Conservation (phyloP, 2,329 filamentous ascomycete species). For the Lachnellula arida region DNA sequence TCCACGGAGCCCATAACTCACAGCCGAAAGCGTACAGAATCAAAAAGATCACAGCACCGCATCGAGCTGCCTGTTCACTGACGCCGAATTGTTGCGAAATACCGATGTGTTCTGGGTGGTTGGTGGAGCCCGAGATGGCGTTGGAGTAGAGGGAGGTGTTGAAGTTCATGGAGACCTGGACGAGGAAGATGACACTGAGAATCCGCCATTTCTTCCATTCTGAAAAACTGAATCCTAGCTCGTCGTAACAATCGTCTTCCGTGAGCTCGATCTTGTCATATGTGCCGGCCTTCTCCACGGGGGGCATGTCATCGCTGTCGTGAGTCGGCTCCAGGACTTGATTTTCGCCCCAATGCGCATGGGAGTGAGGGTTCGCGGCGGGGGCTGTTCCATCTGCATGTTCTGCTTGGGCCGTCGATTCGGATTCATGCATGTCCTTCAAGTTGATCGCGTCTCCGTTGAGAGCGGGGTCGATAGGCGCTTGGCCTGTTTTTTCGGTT, state of each 20-base stretch:
- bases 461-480: neutral
- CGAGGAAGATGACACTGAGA: conserved; percentile 66
- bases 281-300: conserved; percentile 14
- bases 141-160: conserved; percentile 73
- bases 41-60: conserved; percentile 74
- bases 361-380: neutral
- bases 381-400: neutral
- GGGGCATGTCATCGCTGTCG: neutral
- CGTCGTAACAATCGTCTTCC: conserved; percentile 58
- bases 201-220: conserved; percentile 64
- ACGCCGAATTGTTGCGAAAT: conserved; percentile 65
- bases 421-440: neutral
- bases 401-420: neutral
- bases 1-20: conserved; percentile 85
- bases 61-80: conserved; percentile 62
- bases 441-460: neutral
- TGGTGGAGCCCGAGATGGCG: conserved; percentile 43
- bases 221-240: conserved; percentile 60
- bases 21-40: conserved; percentile 80
- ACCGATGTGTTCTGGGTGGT: conserved; percentile 27
- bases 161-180: conserved; percentile 75
- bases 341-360: conserved; percentile 16
- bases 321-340: conserved; percentile 2
- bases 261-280: conserved; percentile 37
- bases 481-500: neutral